Evolutionary conservation across 2,329 filamentous ascomycete species (phyloP), one percentile per base, ranked within the genome.

Genomic region (Claviceps arundinis): DNA sequence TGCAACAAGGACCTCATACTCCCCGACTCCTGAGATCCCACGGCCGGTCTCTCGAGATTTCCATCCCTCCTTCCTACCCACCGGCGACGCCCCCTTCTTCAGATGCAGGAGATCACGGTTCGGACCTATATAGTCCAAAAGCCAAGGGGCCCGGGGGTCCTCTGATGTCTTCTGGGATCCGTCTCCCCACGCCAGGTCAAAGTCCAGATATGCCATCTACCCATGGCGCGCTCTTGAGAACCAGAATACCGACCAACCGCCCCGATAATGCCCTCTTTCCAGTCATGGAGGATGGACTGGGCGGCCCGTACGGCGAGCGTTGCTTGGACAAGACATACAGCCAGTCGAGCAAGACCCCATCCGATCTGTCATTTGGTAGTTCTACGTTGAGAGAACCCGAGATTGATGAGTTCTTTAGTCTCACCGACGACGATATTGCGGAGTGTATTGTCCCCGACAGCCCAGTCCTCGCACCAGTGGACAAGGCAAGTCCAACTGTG

Each of bases 371-470:
- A 2, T 60, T 63, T 17, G 58, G 61, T 30, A 67, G 66, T 51
- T 61, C 65, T 1, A 66, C 70, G 1, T 67, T 80, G 4, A 65
- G 67, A 46, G 77, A 80, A 57, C 77, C 77, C 5, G 72, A 71
- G 40, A 64, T 80, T 22, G 68, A 71, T 17, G 77, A 81, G 41
- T 80, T 81, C 50, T 66, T 78, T 50, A 68, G 70, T 19, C 65
- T 81, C 5, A 75, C 70, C 52, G 77, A 81, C 54, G 77, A 81
- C 34, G 78, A 81, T 52, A 77, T 81, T 55, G 75, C 77, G 8
- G 78, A 81, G 57, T 64, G 30, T 34, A 3, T 55, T 16, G 55
- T 60, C 0, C 60, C 60, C 2, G 60, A 60, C 13, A 60, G 58
- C 26, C 53, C 56, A 2, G 40, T 30, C 0, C 13, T 60, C 7